These are phyloP conservation scores for Saccharomycopsis javanensis DNA, from an alignment of 805 yeast genomes.

Conservation along the genomic window DNA sequence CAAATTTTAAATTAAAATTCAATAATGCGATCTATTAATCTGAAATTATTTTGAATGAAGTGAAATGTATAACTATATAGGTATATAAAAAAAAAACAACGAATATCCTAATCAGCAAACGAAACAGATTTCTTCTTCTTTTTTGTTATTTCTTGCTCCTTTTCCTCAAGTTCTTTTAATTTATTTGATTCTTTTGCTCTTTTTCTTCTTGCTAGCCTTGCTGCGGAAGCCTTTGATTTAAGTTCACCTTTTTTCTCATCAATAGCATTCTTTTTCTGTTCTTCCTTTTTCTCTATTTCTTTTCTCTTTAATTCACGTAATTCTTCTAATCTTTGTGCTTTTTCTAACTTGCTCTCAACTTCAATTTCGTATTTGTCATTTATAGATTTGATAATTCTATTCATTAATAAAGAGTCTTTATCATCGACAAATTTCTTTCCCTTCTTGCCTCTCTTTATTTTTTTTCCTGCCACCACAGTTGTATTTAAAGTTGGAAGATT, in stretches of 20 bases:
- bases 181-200: conserved; percentile 27
- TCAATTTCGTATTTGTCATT: conserved; percentile 72
- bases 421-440: conserved; percentile 74
- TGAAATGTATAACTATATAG: too few relatives aligned
- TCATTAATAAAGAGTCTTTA: conserved; percentile 50
- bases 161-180: conserved; percentile 11
- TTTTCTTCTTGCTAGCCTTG: conserved; percentile 62
- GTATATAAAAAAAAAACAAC: background rate
- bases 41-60: background rate
- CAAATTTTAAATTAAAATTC: too few relatives aligned
- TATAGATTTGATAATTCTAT: conserved; percentile 66
- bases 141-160: conserved; percentile 22
- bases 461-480: conserved; percentile 79
- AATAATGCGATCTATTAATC: background rate
- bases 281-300: conserved; percentile 81
- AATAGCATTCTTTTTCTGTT: conserved; percentile 53
- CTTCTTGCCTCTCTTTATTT: conserved; percentile 70
- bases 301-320: conserved; percentile 76
- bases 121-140: conserved; percentile 34
- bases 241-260: conserved; percentile 74
- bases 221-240: conserved; percentile 59
- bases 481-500: conserved; percentile 72
- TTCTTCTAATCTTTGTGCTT: conserved; percentile 80
- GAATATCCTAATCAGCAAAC: conserved; percentile 29
- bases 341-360: conserved; percentile 83